These are phyloP conservation scores for Colletotrichum destructivum DNA, from an alignment of 2,329 filamentous ascomycete species.

Conservation along the genomic window DNA sequence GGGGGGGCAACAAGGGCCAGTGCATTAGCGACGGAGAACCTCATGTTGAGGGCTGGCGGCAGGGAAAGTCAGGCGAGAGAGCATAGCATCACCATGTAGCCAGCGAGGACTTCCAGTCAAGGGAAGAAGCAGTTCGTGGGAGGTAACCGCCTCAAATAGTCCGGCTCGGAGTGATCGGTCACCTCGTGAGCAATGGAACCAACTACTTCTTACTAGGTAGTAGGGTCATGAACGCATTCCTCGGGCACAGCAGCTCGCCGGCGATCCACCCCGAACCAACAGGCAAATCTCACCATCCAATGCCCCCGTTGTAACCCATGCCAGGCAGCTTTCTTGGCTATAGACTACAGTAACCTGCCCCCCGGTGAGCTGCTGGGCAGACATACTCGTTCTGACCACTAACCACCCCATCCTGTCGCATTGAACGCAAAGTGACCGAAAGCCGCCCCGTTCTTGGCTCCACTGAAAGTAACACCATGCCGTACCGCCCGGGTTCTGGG, in stretches of 20 bases:
- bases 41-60: slow-evolving; percentile 22
- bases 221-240: slow-evolving; percentile 1
- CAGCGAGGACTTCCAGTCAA: background rate
- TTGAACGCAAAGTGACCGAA: slow-evolving; percentile 14
- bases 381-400: background rate
- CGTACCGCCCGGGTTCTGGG: background rate
- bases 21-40: slow-evolving; percentile 16
- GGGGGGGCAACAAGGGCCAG: slow-evolving; percentile 12
- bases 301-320: background rate
- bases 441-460: slow-evolving; percentile 3
- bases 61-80: background rate
- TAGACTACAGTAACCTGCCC: too few relatives aligned
- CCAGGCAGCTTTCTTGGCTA: slow-evolving; percentile 19
- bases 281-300: slow-evolving; percentile 25
- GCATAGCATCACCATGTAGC: slow-evolving; percentile 2
- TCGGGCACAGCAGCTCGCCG: background rate
- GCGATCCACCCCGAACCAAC: slow-evolving; percentile 8
- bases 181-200: background rate
- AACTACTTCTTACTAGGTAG: background rate
- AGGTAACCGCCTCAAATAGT: slow-evolving; percentile 20
- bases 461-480: slow-evolving; percentile 11
- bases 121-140: background rate
- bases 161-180: background rate
- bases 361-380: background rate
- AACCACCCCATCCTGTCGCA: background rate